Base-by-base conservation (phyloP, 1,139 yeast genomes). In the Kurtzmaniella natalensis region DNA sequence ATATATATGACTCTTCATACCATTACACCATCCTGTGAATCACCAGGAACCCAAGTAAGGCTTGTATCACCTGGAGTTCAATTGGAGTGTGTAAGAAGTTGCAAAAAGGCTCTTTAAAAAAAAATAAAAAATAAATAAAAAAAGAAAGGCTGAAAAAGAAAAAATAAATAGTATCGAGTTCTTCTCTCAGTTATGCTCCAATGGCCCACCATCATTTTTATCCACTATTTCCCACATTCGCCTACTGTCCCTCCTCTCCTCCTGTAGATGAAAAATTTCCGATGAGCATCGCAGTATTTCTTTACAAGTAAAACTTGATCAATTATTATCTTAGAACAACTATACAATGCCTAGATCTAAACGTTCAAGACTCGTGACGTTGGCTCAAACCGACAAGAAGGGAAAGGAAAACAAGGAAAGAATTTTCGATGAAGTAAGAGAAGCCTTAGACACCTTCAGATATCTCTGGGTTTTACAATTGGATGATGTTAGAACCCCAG, bases 401-500 rank as follows among this genome's bases (percentile, higher is more conserved):
- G 96, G 96, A 36, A 81, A 81, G 47, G 96, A 87, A 50, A 89
- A 88, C 61, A 92, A 92, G 59, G 92, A 80, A 49, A 74, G 92
- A 54, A 80, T 89, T 48, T 92, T 35, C 45, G 95, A 88, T 53
- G 96, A 88, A 45, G 82, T 92, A 37, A 80, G 96, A 63, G 73
- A 74, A 42, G 80, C 84, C 16, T 73, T 92, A 41, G 97, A 92
- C 51, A 70, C 75, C 34, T 83, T 66, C 62, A 76, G 77, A 52
- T 86, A 79, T 60, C 81, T 78, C 31, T 92, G 95, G 92, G 82
- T 88, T 23, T 76, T 94, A 46, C 76, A 80, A 45, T 76, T 92
- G 43, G 94, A 87, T 54, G 94, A 89, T 63, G 95, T 92, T 57
- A 83, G 98, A 64, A 94, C 96, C 41, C 95, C 95, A 37, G 95